A percentile compares a stretch with the other conserved stretches of the same genome.
Evolutionary conservation across 192 early-diverging fungal species (phyloP).

Genomic region (Backusella circina): DNA sequence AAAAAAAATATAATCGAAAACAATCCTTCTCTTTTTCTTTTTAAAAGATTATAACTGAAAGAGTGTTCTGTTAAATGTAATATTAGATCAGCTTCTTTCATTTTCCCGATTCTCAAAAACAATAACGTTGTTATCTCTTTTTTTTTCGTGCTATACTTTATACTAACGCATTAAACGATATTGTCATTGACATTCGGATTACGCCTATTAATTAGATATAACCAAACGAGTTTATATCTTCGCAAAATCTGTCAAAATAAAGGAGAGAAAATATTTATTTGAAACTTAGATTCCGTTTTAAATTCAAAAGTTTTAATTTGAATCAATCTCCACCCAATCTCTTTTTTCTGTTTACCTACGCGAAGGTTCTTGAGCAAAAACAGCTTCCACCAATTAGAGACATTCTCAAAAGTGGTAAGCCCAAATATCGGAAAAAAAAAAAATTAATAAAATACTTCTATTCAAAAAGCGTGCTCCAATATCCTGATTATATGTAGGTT

Average conservation of each 20-base stretch:
- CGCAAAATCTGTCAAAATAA: not conserved
- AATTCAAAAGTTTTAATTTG: not conserved
- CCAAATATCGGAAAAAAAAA: too few relatives aligned
- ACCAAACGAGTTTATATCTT: not conserved
- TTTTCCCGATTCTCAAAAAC: not conserved
- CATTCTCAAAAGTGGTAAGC: too few relatives aligned
- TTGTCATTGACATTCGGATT: not conserved
- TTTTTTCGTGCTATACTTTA: not conserved
- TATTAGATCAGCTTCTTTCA: not conserved
- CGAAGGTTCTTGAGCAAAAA: too few relatives aligned
- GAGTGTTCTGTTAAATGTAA: not conserved
- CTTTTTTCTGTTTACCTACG: not conserved
- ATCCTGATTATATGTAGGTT: too few relatives aligned
- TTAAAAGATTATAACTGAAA: not conserved
- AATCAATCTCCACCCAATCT: not conserved
- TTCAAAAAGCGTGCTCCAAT: too few relatives aligned
- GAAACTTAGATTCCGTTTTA: not conserved
- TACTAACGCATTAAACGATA: not conserved
- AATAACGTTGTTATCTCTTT: not conserved
- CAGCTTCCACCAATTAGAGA: too few relatives aligned
- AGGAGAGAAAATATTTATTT: not conserved
- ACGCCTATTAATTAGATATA: not conserved
- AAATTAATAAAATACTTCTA: too few relatives aligned
- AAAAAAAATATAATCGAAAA: not conserved
- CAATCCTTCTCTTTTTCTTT: not conserved